These are phyloP conservation scores for Trichoderma parareesei DNA, from an alignment of 495 filamentous ascomycete species.

Conservation along the genomic window DNA sequence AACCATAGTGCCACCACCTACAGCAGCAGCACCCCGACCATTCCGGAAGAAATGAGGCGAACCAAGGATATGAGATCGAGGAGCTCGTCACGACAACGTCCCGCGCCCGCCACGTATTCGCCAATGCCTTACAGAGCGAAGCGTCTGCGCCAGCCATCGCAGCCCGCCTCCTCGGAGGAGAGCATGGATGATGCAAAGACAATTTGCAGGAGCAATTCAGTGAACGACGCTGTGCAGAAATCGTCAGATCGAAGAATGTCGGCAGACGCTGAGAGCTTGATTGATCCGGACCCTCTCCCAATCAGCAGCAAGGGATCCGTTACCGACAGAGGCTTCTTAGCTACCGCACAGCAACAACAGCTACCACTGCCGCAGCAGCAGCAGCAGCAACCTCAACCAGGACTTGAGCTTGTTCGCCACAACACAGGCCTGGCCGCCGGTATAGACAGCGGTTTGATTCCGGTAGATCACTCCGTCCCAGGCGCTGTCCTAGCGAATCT, in stretches of 20 bases:
- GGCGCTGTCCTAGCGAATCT: not conserved
- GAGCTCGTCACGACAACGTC: not conserved
- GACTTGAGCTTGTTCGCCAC: not conserved
- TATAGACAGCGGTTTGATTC: not conserved
- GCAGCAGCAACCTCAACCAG: not conserved
- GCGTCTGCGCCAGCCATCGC: conserved; percentile 13
- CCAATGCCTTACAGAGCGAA: conserved; percentile 1
- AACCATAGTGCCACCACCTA: not conserved
- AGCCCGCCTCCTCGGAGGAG: conserved; percentile 16
- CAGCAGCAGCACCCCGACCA: not conserved
- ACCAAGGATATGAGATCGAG: not conserved
- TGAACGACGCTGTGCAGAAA: not conserved
- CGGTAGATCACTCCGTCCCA: not conserved
- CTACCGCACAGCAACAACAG: not conserved
- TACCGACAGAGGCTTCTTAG: not conserved
- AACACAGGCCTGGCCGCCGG: not conserved
- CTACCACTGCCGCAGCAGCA: not conserved
- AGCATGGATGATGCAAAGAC: not conserved
- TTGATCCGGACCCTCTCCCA: not conserved
- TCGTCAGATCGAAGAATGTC: not conserved
- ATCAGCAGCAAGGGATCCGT: not conserved
- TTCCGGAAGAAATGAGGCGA: not conserved
- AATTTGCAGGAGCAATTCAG: not conserved
- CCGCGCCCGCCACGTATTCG: conserved; percentile 9
- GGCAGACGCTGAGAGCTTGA: not conserved